Percentiles rank a stretch among this genome's conserved stretches.
Conservation (phyloP, 2,329 filamentous ascomycete species). For the Myriosclerotinia duriaeana region DNA sequence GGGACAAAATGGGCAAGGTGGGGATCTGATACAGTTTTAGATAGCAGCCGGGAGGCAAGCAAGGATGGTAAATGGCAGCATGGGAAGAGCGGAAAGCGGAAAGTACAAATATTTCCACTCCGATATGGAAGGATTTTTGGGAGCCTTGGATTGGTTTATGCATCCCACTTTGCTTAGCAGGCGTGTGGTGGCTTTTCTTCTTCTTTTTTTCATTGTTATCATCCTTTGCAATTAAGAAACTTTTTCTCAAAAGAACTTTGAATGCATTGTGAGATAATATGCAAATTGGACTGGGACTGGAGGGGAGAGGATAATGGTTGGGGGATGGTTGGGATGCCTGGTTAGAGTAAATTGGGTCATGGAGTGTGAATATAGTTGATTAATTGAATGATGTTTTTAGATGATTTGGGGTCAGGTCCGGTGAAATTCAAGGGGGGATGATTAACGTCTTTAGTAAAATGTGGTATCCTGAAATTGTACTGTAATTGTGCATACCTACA, state of each 20-base stretch:
- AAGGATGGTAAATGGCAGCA: neutral
- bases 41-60: neutral
- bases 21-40: conserved; percentile 41
- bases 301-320: conserved; percentile 6
- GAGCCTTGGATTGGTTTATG: conserved; percentile 19
- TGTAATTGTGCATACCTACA: conserved; percentile 16
- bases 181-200: conserved; percentile 25
- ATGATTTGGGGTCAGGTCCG: neutral
- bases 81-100: conserved; percentile 8
- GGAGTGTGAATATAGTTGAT: conserved; percentile 14
- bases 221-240: conserved; percentile 2
- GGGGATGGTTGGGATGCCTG: conserved; percentile 19
- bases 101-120: conserved; percentile 26
- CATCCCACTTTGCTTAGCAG: conserved; percentile 16
- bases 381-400: neutral
- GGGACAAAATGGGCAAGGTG: conserved; percentile 45
- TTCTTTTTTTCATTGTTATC: conserved; percentile 22
- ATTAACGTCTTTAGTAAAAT: neutral
- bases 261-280: conserved; percentile 24
- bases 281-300: conserved; percentile 18
- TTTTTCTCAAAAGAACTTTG: conserved; percentile 23
- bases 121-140: conserved; percentile 10
- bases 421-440: neutral
- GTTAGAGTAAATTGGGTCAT: conserved; percentile 18
- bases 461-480: conserved; percentile 16